Evolutionary conservation across 1,284 basidiomycete genomes (phyloP).

Genomic region (Puccinia novopanici): DNA sequence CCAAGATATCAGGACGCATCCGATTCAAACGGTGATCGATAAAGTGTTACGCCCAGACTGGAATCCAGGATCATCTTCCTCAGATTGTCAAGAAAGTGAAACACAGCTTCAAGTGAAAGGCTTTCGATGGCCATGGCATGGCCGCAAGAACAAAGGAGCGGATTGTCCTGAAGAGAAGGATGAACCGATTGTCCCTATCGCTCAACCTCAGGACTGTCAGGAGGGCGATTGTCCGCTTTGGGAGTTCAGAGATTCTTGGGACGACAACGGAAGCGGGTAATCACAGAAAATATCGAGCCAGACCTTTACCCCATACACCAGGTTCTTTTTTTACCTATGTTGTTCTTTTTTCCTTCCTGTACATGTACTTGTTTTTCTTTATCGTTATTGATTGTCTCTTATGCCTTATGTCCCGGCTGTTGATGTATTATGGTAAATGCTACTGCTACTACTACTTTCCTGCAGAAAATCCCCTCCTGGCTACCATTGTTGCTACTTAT

Average conservation of each 20-base stretch:
- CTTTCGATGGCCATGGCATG: conserved; percentile 44
- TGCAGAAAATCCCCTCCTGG: neutral
- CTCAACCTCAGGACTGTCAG: conserved; percentile 25
- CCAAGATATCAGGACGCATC: conserved; percentile 47
- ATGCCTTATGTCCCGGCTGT: neutral
- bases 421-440: neutral
- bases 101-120: neutral
- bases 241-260: conserved; percentile 47
- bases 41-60: conserved; percentile 40
- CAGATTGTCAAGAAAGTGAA: conserved; percentile 14
- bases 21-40: conserved; percentile 48
- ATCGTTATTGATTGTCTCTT: conserved; percentile 9
- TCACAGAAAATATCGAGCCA: neutral
- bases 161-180: conserved; percentile 31
- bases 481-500: conserved; percentile 14
- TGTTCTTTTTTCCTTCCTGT: neutral
- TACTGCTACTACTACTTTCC: neutral
- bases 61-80: conserved; percentile 1
- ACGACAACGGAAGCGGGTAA: conserved; percentile 13
- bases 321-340: neutral
- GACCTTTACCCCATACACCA: neutral
- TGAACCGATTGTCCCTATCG: conserved; percentile 27
- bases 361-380: neutral
- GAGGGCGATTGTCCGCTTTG: conserved; percentile 43
- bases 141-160: conserved; percentile 7